These are phyloP conservation scores for Tuber umbilicatum DNA, from an alignment of 495 filamentous ascomycete genomes.

Conservation along the genomic window DNA sequence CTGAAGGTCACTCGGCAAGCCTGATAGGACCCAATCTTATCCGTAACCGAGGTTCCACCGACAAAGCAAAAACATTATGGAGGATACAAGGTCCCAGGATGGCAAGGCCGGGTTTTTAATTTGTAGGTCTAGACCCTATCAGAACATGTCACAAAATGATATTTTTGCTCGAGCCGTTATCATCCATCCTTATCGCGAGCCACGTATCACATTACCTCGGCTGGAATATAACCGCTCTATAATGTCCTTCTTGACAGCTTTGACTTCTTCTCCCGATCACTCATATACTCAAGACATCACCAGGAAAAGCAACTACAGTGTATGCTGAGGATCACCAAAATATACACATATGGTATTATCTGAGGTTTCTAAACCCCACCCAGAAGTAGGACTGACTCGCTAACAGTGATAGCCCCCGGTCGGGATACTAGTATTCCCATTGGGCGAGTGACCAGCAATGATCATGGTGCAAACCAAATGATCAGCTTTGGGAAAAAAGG, in stretches of 20 bases:
- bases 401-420: not conserved
- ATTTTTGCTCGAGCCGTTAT: not conserved
- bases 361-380: not conserved
- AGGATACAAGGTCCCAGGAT: not conserved
- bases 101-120: not conserved
- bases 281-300: not conserved
- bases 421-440: not conserved
- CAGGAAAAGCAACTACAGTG: not conserved
- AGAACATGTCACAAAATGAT: slow-evolving; percentile 1
- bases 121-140: not conserved
- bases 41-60: not conserved
- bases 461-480: not conserved
- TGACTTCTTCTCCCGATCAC: slow-evolving; percentile 5
- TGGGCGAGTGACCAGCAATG: not conserved
- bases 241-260: not conserved
- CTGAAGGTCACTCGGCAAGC: not conserved
- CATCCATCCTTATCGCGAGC: not conserved
- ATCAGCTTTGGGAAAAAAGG: not conserved
- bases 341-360: not conserved
- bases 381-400: not conserved
- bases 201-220: not conserved
- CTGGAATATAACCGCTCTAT: not conserved
- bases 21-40: not conserved
- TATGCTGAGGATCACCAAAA: not conserved
- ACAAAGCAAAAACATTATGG: not conserved